These are phyloP conservation scores for Penicillium occitanis DNA, from an alignment of 2,329 filamentous ascomycete species.

Conservation along the genomic window DNA sequence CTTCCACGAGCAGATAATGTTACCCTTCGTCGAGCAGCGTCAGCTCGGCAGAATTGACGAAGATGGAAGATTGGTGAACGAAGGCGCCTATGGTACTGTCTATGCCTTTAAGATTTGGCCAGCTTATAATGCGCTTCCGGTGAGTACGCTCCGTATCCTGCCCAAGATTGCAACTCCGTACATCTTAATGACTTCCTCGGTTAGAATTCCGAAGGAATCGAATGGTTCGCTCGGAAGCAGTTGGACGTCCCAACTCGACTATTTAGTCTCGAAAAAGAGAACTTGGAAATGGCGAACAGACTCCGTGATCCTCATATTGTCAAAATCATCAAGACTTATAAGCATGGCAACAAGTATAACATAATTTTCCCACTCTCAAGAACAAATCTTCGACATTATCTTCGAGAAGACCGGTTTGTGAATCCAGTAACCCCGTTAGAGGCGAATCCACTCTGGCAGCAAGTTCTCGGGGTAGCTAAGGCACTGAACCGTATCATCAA, in stretches of 20 bases:
- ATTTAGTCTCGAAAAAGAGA: neutral
- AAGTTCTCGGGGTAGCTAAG: neutral
- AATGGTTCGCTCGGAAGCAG: neutral
- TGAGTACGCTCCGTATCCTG: neutral
- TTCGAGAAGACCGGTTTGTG: neutral
- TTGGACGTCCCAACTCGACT: neutral
- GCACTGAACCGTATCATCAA: neutral
- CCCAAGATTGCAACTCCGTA: neutral
- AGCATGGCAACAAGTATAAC: neutral
- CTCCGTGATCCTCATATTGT: neutral
- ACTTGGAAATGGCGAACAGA: neutral
- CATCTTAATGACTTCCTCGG: neutral
- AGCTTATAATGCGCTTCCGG: neutral
- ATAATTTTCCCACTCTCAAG: neutral
- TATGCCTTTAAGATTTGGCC: neutral
- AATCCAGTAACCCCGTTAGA: neutral
- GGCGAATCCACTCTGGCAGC: neutral
- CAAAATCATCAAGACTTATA: neutral
- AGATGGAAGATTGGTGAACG: neutral
- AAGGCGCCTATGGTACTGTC: neutral
- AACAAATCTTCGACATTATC: neutral
- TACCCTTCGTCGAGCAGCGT: neutral
- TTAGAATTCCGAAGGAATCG: neutral
- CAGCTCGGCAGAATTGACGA: neutral
- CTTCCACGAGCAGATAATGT: neutral